Evolutionary conservation across 208 protist genomes (phyloP).

Genomic region (Baffinella frigidus): DNA sequence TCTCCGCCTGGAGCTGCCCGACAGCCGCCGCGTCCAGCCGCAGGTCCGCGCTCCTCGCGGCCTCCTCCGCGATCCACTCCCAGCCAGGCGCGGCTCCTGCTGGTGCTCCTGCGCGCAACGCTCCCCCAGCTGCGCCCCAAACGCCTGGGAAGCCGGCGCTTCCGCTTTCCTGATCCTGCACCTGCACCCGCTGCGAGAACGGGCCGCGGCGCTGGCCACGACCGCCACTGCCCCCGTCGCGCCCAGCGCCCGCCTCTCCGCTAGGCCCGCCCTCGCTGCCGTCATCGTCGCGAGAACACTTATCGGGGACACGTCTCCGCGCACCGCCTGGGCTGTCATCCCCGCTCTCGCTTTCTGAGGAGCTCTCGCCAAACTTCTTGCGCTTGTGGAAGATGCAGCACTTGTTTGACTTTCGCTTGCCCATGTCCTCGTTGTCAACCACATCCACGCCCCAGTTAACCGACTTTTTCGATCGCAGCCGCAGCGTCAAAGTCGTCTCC

Average conservation of each 20-base stretch:
- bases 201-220: neutral
- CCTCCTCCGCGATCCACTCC: neutral
- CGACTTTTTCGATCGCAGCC: neutral
- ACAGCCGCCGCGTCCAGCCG: neutral
- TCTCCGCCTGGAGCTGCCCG: neutral
- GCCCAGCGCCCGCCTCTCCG: neutral
- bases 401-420: slow-evolving; percentile 50
- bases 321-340: neutral
- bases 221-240: no score
- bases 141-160: neutral
- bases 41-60: neutral
- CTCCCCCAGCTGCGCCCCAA: neutral
- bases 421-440: slow-evolving; percentile 35
- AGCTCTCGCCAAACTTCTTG: slow-evolving; percentile 52
- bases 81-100: neutral
- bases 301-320: neutral
- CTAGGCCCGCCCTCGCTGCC: neutral
- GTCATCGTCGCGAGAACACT: neutral
- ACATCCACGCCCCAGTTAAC: slow-evolving; percentile 42
- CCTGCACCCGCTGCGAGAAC: neutral
- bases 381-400: slow-evolving; percentile 43
- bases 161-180: neutral
- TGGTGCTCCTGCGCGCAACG: neutral
- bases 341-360: slow-evolving; percentile 3
- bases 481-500: neutral